Evolutionary conservation across 1,284 basidiomycete genomes (phyloP), one percentile per base, ranked within the genome.

Genomic region (Ganoderma resinaceum): DNA sequence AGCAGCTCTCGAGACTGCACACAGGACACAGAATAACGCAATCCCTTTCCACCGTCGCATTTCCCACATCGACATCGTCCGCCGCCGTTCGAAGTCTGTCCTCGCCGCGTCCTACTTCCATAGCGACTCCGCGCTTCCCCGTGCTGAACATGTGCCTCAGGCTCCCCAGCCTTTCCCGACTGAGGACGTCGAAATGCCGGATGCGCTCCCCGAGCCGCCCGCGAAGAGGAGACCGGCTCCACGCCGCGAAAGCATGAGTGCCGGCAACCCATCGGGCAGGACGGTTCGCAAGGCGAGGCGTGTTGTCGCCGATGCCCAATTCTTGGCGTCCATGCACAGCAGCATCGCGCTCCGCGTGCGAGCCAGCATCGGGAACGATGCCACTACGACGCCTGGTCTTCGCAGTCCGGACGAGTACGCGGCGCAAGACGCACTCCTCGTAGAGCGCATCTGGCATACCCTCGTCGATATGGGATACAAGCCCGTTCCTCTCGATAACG

Each of bases 251-350:
- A 72, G 75, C 67, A 72, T 75, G 69, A 70, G 70, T 62, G 67
- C 72, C 43, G 70, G 70, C 35, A 70, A 63, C 12, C 74, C 76
- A 11, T 60, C 71, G 57, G 66, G 72, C 65, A 82, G 82, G 72
- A 77, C 78, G 55, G 73, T 75, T 18, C 79, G 77, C 64, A 84
- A 79, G 73, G 78, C 77, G 64, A 80, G 72, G 68, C 80, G 77
- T 23, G 77, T 79, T 18, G 73, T 78, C 1, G 78, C 77, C 20
- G 83, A 85, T 61, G 72, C 82, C 23, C 79, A 79, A 68, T 84
- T 84, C 76, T 74, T 80, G 60, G 82, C 80, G 1, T 76, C 82
- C 8, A 73, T 85, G 55, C 82, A 83, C 68, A 77, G 81, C 64
- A 85, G 81, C 63, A 78, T 85, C 67, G 65, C 76, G 20, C 68